Base-by-base conservation (phyloP, 192 early-diverging fungal species). In the Allomyces macrogynus region DNA sequence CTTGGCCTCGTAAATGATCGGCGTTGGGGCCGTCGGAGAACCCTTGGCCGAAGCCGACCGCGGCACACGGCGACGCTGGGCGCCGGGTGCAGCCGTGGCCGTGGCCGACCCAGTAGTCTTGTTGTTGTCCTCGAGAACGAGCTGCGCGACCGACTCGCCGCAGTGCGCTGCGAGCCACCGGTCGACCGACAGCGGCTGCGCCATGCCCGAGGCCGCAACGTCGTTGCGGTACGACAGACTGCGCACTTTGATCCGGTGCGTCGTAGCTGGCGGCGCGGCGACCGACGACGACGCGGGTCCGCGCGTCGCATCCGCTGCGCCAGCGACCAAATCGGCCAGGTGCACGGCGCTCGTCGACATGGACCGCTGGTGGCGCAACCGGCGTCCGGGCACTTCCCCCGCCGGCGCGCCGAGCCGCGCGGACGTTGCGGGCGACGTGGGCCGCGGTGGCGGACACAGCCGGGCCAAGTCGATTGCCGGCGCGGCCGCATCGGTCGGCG, bases 1-100 rank as follows among this genome's bases (percentile, higher is more conserved):
- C 44, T 70, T 66, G 43, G 83, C 77, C 24, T 74, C 71, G 69
- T 79, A 86, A 24, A 62, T 23, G 1, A 63, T 61, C 22, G 24
- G 60, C 22, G 60, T 26, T 10, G 27, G 24, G 10, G 3, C 3
- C 32, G 12, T 40, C 0, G 60, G 24, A 2, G 11, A 3, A 14
- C 43, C n/a, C 16, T 43, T 24, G 60, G 49, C 62, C 5, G 32
- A 61, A 43, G 66, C 63, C 7, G 24, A 4, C 7, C 69, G 68
- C 24, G 66, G 68, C 14, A 70, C 68, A 23, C 70, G 67, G 11
- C 68, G 70, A 24, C 4, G 61, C 49, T 64, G 57, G 2, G 49
- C 66, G 20, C 23, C 54, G n/a, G 23, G 63, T 27, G 11, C 25
- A 24, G n/a, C 44, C 23, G 26, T 64, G 8, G 74, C 71, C 1